Conservation (phyloP, 2,329 filamentous ascomycete species). For the Penicillium italicum region DNA sequence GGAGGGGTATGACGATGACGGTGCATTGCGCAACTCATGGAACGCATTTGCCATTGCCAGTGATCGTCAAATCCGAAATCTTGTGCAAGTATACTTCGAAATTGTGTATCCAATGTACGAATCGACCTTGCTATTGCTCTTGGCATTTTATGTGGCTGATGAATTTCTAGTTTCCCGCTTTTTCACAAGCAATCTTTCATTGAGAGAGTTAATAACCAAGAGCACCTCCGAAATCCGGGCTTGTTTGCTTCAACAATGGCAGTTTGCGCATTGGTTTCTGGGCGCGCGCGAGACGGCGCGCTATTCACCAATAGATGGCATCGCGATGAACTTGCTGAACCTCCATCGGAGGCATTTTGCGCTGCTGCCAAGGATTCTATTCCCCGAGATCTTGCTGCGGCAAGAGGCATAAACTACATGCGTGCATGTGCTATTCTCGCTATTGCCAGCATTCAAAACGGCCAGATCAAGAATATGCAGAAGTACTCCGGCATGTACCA, state of each 20-base stretch:
- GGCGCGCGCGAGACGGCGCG: conserved; percentile 51
- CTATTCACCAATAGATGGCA: conserved; percentile 38
- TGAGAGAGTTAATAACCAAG: conserved; percentile 38
- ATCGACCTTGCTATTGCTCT: not conserved
- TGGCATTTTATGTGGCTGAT: not conserved
- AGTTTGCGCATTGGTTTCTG: conserved; percentile 49
- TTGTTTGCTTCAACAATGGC: conserved; percentile 53
- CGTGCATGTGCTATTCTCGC: conserved; percentile 49
- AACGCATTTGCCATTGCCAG: conserved; percentile 42
- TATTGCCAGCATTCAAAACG: conserved; percentile 51
- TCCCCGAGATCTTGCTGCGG: conserved; percentile 35
- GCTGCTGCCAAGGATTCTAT: conserved; percentile 43
- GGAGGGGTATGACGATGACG: conserved; percentile 22
- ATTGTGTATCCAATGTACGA: conserved; percentile 51
- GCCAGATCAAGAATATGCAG: conserved; percentile 50
- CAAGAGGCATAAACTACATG: conserved; percentile 38
- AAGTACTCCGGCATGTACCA: conserved; percentile 51
- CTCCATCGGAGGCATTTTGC: conserved; percentile 45
- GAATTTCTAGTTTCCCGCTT: conserved; percentile 43
- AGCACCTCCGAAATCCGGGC: conserved; percentile 44
- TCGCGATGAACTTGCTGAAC: conserved; percentile 29
- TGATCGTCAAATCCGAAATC: conserved; percentile 39
- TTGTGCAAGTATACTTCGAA: conserved; percentile 52
- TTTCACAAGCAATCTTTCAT: conserved; percentile 49
- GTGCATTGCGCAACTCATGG: conserved; percentile 36